Evolutionary conservation across 2,329 filamentous ascomycete genomes (phyloP).

Genomic region (Alternaria ventricosa): DNA sequence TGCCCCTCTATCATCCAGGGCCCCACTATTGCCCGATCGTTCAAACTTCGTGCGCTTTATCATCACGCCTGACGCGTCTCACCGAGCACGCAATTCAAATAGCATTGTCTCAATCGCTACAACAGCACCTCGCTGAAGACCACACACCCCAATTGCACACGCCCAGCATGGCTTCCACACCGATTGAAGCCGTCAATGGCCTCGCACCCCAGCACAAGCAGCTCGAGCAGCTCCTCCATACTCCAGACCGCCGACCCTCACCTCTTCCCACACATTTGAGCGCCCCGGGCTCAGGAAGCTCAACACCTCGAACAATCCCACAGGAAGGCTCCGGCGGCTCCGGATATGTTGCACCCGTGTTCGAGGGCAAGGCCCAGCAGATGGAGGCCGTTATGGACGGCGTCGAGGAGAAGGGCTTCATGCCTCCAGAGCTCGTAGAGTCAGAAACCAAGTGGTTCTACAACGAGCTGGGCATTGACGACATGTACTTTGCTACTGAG

Average conservation of each 20-base stretch:
- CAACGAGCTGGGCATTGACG: slow-evolving; percentile 94
- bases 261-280: slow-evolving; percentile 87
- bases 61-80: slow-evolving; percentile 13
- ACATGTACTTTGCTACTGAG: slow-evolving; percentile 97
- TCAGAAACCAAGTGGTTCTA: slow-evolving; percentile 96
- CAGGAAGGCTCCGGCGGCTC: slow-evolving; percentile 79
- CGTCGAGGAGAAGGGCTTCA: slow-evolving; percentile 81
- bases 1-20: slow-evolving; percentile 7
- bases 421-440: slow-evolving; percentile 82
- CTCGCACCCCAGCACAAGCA: slow-evolving; percentile 59
- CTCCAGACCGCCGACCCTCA: slow-evolving; percentile 72
- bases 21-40: slow-evolving; percentile 8
- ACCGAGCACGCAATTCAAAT: slow-evolving; percentile 18
- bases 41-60: slow-evolving; percentile 7
- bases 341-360: slow-evolving; percentile 93
- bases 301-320: slow-evolving; percentile 73
- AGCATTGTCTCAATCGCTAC: slow-evolving; percentile 12
- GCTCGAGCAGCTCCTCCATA: slow-evolving; percentile 61
- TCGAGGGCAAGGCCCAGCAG: slow-evolving; percentile 90
- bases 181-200: slow-evolving; percentile 35
- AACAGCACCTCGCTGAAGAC: not conserved
- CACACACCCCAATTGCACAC: not conserved
- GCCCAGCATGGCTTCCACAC: slow-evolving; percentile 42
- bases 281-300: slow-evolving; percentile 64
- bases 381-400: slow-evolving; percentile 84